Percentiles rank a stretch among this genome's conserved stretches.
phyloP scores from a whole-genome alignment of 1,139 yeast species.

The Yamadazyma songkhlaensis region DNA sequence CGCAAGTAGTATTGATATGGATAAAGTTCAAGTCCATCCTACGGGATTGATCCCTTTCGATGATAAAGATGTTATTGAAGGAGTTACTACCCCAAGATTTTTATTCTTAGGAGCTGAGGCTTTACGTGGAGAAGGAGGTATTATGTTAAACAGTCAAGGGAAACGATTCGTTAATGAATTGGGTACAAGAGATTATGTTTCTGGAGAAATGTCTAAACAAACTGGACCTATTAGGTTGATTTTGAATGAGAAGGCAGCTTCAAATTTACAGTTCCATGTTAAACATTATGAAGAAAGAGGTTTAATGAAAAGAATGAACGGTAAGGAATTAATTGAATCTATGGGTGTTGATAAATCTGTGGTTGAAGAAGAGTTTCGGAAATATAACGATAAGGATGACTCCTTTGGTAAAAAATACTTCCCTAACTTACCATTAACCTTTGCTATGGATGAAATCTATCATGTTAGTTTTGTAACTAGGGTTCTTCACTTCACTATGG shows the following conservation, averaged over 20 bases:
- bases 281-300: constrained; percentile 68
- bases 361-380: constrained; percentile 36
- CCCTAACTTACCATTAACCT: constrained; percentile 48
- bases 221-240: constrained; percentile 53
- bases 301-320: constrained; percentile 52
- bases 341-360: constrained; percentile 31
- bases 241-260: constrained; percentile 42
- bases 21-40: constrained; percentile 79
- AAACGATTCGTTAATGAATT: constrained; percentile 71
- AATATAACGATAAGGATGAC: constrained; percentile 42
- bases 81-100: constrained; percentile 44
- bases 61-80: constrained; percentile 46
- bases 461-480: constrained; percentile 64
- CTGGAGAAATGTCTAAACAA: constrained; percentile 55
- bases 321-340: constrained; percentile 49
- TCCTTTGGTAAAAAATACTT: constrained; percentile 50
- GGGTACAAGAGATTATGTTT: constrained; percentile 67
- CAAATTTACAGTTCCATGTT: constrained; percentile 51
- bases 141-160: constrained; percentile 60
- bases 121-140: constrained; percentile 74
- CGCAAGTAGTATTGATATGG: constrained; percentile 69
- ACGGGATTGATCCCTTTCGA: constrained; percentile 73
- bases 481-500: constrained; percentile 85
- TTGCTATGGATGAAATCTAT: constrained; percentile 25
- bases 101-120: constrained; percentile 79